phyloP scores from a whole-genome alignment of 306 rosid species.

The Pyrus communis region DNA sequence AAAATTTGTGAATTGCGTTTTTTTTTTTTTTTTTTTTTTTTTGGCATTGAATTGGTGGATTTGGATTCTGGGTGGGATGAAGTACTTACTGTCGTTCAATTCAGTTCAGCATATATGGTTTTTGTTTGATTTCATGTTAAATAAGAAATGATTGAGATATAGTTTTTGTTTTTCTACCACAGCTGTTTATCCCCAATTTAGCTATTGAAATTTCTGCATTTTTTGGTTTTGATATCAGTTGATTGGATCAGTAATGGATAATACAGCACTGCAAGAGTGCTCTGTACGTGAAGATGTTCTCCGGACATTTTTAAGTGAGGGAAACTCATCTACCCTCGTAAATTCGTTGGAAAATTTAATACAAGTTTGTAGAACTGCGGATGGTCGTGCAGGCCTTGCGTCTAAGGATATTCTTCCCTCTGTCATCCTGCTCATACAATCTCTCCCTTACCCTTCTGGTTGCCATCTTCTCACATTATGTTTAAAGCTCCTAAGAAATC shows the following conservation, averaged over 20 bases:
- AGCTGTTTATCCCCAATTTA: background rate
- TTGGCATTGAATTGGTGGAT: too few relatives aligned
- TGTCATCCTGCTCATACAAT: slow-evolving; percentile 26
- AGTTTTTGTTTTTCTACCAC: background rate
- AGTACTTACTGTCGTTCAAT: background rate
- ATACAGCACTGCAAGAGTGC: slow-evolving; percentile 16
- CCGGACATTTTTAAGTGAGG: slow-evolving; percentile 23
- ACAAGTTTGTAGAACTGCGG: slow-evolving; percentile 34
- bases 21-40: too few relatives aligned
- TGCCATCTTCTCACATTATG: slow-evolving; percentile 22
- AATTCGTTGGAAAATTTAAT: slow-evolving; percentile 36
- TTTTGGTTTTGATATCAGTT: background rate
- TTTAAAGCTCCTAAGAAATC: slow-evolving; percentile 54
- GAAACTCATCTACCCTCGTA: slow-evolving; percentile 32
- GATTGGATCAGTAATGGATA: slow-evolving; percentile 21
- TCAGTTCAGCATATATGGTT: background rate
- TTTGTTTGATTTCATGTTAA: background rate
- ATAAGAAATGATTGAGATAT: background rate
- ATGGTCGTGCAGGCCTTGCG: slow-evolving; percentile 44
- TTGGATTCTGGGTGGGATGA: too few relatives aligned
- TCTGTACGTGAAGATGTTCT: slow-evolving; percentile 28
- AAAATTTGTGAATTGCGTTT: background rate
- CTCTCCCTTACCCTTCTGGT: slow-evolving; percentile 16
- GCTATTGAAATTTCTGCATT: background rate
- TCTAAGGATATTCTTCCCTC: slow-evolving; percentile 30